Evolutionary conservation across 2,329 filamentous ascomycete species (phyloP).

Genomic region (Beauveria sp.): DNA sequence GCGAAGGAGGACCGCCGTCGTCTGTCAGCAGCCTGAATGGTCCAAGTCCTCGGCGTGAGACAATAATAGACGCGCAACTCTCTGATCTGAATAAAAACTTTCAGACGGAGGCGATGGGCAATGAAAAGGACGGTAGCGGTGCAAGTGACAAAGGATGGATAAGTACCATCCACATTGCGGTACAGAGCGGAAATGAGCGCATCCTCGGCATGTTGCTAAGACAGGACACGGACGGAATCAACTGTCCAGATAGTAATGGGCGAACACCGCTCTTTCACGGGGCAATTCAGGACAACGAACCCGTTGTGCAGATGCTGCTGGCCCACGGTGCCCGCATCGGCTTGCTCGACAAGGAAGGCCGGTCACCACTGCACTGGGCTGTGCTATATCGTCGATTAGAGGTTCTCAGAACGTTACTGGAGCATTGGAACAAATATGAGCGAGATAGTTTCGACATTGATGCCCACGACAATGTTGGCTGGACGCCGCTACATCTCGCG

Average conservation of each 20-base stretch:
- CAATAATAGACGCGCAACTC: not conserved
- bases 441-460: not conserved
- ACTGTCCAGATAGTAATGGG: not conserved
- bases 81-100: too few species aligned
- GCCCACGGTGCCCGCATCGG: not conserved
- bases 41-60: not conserved
- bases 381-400: not conserved
- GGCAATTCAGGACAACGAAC: not conserved
- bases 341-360: not conserved
- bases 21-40: not conserved
- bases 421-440: not conserved
- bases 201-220: slow-evolving; percentile 1
- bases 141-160: slow-evolving; percentile 1
- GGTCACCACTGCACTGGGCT: not conserved
- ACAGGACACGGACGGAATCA: slow-evolving; percentile 2
- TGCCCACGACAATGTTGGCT: not conserved
- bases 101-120: too few species aligned
- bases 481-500: not conserved
- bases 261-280: slow-evolving; percentile 1
- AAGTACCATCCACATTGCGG: slow-evolving; percentile 3
- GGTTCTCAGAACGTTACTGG: not conserved
- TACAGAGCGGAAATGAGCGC: slow-evolving; percentile 1
- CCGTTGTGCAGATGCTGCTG: slow-evolving; percentile 1
- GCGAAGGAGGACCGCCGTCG: not conserved
- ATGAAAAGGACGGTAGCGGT: not conserved